Base-by-base conservation (phyloP, 2,329 filamentous ascomycete species). In the Penicillium sp. region DNA sequence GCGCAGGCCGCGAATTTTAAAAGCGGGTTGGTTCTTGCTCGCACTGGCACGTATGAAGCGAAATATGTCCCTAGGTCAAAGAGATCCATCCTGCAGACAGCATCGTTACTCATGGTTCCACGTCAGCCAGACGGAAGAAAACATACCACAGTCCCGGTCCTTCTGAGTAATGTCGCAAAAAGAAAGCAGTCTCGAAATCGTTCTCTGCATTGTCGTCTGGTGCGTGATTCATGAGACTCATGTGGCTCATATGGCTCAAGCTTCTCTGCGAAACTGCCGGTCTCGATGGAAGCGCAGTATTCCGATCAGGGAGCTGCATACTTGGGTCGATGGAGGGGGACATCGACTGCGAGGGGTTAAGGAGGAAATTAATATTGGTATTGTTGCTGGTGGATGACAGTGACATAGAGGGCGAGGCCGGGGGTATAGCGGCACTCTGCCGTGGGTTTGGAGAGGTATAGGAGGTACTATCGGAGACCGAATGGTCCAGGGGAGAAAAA, bases 111-210 rank as follows among this genome's bases (percentile, higher is more conserved):
- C n/a, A 27, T 18, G 38, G 29, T 44, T 23, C n/a, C 21, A 23
- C 15, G 6, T 13, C 13, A 34, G 16, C 40, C 40, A 31, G 50
- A 34, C 10, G 41, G 13, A 16, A 35, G 23, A 37, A 31, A 40
- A 58, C 75, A 64, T 66, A 79, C 83, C 84, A 86, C 60, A 81
- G 79, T 7, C 82, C 83, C 25, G 83, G 78, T 0, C 78, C 79
- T 68, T 86, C 82, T 3, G 82, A 80, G 64, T 84, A 86, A 67
- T 85, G 82, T 27, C 83, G 74, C 47, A 86, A 71, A 1, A 86
- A 73, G 61, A 82, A 86, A n/a, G 82, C 79, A 54, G 82, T 76
- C 62, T 86, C 82, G 58, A 82, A 80, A 49, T 85, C 81, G 32
- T 64, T 69, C 31, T 80, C 76, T 16, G 65, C 65, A 23, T 69